phyloP scores from a whole-genome alignment of 2,329 filamentous ascomycete species.

The Xylaria sp. region DNA sequence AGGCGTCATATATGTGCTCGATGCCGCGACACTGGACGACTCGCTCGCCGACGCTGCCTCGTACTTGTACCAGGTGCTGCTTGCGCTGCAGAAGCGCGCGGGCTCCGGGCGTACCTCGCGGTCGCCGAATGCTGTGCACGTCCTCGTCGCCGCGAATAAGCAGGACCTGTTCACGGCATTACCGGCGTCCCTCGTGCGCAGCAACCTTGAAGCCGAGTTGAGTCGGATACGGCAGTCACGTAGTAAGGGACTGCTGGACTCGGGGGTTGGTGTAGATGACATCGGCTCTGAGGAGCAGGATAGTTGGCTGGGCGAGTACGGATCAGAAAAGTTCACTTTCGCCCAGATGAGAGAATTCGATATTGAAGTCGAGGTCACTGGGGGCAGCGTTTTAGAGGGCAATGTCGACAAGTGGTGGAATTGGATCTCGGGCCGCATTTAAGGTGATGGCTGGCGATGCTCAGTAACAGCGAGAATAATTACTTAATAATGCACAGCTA shows the following conservation, averaged over 20 bases:
- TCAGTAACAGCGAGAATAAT: conserved; percentile 7
- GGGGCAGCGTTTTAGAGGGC: conserved; percentile 76
- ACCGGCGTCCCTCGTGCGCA: conserved; percentile 79
- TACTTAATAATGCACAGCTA: conserved; percentile 26
- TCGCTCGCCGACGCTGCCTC: conserved; percentile 77
- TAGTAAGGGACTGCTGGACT: conserved; percentile 84
- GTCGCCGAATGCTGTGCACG: conserved; percentile 69
- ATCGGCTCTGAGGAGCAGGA: conserved; percentile 76
- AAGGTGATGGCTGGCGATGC: conserved; percentile 38
- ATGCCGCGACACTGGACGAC: conserved; percentile 76
- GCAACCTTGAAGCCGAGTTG: conserved; percentile 82
- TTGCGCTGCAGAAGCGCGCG: conserved; percentile 80
- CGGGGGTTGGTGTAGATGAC: conserved; percentile 75
- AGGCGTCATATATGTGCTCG: conserved; percentile 88
- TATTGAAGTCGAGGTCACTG: conserved; percentile 78
- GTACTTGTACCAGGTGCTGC: conserved; percentile 90
- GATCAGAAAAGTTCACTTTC: conserved; percentile 82
- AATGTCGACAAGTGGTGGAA: conserved; percentile 87
- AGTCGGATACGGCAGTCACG: conserved; percentile 79
- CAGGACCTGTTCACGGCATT: conserved; percentile 93
- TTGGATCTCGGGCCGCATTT: conserved; percentile 86
- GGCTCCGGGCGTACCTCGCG: conserved; percentile 67
- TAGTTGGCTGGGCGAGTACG: conserved; percentile 84
- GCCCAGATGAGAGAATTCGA: conserved; percentile 85
- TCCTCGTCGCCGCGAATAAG: conserved; percentile 94